phyloP scores from a whole-genome alignment of 805 yeast species.

The Candida manassasensis region DNA sequence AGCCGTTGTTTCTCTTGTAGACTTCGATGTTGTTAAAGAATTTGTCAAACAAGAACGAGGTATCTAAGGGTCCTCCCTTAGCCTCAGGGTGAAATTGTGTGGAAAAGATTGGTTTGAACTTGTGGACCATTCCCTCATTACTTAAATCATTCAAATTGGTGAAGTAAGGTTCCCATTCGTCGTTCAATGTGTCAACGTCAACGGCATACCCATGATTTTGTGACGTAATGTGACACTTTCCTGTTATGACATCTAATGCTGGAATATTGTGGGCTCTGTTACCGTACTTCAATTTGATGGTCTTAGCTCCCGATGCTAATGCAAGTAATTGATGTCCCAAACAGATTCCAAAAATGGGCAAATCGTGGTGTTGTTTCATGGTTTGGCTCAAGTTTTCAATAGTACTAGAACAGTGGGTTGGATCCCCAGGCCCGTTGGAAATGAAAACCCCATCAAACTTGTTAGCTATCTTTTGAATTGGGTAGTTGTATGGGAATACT shows the following conservation, averaged over 20 bases:
- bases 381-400: slow-evolving; percentile 68
- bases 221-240: slow-evolving; percentile 95
- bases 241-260: slow-evolving; percentile 82
- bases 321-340: slow-evolving; percentile 96
- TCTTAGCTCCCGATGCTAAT: slow-evolving; percentile 89
- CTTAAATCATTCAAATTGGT: slow-evolving; percentile 92
- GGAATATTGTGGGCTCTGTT: slow-evolving; percentile 99
- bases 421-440: slow-evolving; percentile 97
- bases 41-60: slow-evolving; percentile 85
- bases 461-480: slow-evolving; percentile 83
- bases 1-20: slow-evolving; percentile 39
- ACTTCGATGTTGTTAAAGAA: slow-evolving; percentile 66
- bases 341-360: slow-evolving; percentile 97
- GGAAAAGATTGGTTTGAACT: slow-evolving; percentile 82
- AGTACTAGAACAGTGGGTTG: slow-evolving; percentile 82
- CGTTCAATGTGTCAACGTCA: slow-evolving; percentile 68
- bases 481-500: slow-evolving; percentile 94
- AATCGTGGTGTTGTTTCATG: slow-evolving; percentile 55
- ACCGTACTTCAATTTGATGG: slow-evolving; percentile 92
- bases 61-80: slow-evolving; percentile 97
- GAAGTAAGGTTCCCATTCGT: slow-evolving; percentile 79
- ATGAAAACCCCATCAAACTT: slow-evolving; percentile 93
- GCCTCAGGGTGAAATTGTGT: slow-evolving; percentile 99
- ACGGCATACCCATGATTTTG: slow-evolving; percentile 99
- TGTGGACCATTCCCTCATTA: slow-evolving; percentile 96